Conservation (phyloP, 495 filamentous ascomycete genomes). For the Halenospora varia region DNA sequence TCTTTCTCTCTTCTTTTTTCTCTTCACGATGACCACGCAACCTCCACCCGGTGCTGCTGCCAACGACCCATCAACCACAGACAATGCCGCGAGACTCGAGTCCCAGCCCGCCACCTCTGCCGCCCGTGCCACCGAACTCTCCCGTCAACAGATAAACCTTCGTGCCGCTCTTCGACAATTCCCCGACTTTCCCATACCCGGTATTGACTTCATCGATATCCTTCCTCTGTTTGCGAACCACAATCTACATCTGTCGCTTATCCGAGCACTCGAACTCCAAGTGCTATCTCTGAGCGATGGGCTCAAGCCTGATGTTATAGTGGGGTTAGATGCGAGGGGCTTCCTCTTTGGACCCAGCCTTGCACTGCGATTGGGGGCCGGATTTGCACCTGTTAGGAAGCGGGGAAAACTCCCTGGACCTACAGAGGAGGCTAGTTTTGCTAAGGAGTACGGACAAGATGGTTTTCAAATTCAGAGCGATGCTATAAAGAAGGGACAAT, state of each 20-base stretch:
- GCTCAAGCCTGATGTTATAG: conserved; percentile 77
- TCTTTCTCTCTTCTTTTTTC: conserved; percentile 33
- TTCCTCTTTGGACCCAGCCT: conserved; percentile 94
- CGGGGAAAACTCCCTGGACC: conserved; percentile 92
- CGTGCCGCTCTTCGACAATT: conserved; percentile 50
- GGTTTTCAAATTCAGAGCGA: conserved; percentile 93
- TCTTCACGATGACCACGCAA: conserved; percentile 56
- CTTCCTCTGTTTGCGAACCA: conserved; percentile 88
- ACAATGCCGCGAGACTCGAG: conserved; percentile 52
- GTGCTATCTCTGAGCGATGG: conserved; percentile 49
- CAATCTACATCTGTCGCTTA: conserved; percentile 67
- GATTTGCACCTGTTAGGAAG: conserved; percentile 94
- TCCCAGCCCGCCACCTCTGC: conserved; percentile 53
- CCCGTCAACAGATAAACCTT: conserved; percentile 82
- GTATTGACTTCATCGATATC: conserved; percentile 98
- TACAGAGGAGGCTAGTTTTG: conserved; percentile 73
- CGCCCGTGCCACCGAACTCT: conserved; percentile 81
- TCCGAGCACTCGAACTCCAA: conserved; percentile 86
- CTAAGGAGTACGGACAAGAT: conserved; percentile 97
- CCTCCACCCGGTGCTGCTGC: conserved; percentile 2
- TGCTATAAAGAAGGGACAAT: conserved; percentile 80
- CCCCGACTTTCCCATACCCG: conserved; percentile 90
- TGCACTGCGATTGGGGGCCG: conserved; percentile 78
- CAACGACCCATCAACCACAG: conserved; percentile 21
- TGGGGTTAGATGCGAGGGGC: conserved; percentile 90